Evolutionary conservation across 768 basidiomycete species (phyloP).

Genomic region (Postia placenta): DNA sequence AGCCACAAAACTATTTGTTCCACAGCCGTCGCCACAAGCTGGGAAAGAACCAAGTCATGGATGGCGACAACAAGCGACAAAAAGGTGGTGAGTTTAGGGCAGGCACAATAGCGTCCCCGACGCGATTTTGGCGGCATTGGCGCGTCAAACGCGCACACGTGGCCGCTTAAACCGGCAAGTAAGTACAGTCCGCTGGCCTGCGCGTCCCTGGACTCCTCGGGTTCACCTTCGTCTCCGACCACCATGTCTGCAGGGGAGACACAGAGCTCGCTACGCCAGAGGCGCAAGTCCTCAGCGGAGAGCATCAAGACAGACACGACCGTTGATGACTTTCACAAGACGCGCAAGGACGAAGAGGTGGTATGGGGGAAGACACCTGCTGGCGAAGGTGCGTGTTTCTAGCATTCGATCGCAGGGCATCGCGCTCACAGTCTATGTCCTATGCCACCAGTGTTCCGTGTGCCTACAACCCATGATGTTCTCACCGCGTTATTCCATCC

Average conservation of each 20-base stretch:
- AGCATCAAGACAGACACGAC: constrained; percentile 1
- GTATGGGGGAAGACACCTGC: constrained; percentile 87
- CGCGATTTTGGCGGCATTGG: constrained; percentile 4
- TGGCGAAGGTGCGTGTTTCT: constrained; percentile 57
- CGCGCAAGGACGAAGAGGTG: constrained; percentile 41
- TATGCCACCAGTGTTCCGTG: constrained; percentile 73
- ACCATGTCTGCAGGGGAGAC: constrained; percentile 12
- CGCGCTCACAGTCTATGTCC: background rate
- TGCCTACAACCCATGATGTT: constrained; percentile 89
- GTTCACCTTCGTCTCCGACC: constrained; percentile 5
- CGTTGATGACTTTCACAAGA: background rate
- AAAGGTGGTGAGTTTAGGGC: background rate
- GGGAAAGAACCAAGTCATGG: too few relatives aligned
- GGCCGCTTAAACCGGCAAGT: constrained; percentile 4
- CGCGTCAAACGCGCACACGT: constrained; percentile 1
- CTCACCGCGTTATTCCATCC: constrained; percentile 83
- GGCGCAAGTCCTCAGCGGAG: constrained; percentile 9
- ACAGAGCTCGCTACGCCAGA: constrained; percentile 14
- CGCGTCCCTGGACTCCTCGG: background rate
- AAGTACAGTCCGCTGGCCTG: background rate
- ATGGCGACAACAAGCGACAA: too few relatives aligned
- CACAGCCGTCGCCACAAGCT: background rate
- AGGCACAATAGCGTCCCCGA: background rate
- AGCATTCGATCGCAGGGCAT: constrained; percentile 1
- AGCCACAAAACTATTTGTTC: background rate